phyloP scores from a whole-genome alignment of 345 rosid species.

The Stellera chamaejasme region DNA sequence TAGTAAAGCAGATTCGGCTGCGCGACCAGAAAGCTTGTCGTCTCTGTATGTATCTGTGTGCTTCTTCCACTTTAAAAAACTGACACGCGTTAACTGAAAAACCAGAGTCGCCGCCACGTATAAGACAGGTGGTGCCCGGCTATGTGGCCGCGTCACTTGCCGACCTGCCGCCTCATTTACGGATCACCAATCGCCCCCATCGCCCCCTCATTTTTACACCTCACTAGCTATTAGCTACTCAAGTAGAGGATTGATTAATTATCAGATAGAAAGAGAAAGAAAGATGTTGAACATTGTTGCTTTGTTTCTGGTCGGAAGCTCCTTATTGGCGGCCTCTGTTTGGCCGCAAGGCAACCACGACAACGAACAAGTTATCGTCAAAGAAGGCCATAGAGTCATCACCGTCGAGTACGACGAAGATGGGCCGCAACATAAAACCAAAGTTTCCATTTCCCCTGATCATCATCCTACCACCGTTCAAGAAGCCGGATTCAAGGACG shows the following conservation, averaged over 20 bases:
- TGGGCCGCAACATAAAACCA: conserved; percentile 49
- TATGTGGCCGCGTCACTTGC: no score
- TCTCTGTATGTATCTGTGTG: no score
- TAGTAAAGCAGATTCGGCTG: no score
- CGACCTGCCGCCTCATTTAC: no score
- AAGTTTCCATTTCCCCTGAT: conserved; percentile 42
- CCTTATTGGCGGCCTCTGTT: conserved; percentile 45
- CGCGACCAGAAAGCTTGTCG: no score
- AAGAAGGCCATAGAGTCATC: conserved; percentile 57
- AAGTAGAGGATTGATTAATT: no score
- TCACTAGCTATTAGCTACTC: no score
- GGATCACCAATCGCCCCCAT: no score
- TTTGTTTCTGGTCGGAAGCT: conserved; percentile 35
- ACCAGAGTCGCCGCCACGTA: no score
- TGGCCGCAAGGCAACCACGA: conserved; percentile 36
- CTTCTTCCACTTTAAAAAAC: background rate
- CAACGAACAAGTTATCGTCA: conserved; percentile 39
- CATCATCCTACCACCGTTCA: conserved; percentile 6
- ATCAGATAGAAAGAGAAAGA: background rate
- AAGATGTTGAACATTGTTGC: conserved; percentile 54
- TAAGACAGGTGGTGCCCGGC: no score
- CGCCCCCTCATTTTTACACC: no score
- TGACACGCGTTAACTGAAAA: no score
- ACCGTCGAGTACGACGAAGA: conserved; percentile 56
- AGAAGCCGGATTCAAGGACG: conserved; percentile 16